Conservation (phyloP, 2,329 filamentous ascomycete genomes). For the Pyricularia grisea region DNA sequence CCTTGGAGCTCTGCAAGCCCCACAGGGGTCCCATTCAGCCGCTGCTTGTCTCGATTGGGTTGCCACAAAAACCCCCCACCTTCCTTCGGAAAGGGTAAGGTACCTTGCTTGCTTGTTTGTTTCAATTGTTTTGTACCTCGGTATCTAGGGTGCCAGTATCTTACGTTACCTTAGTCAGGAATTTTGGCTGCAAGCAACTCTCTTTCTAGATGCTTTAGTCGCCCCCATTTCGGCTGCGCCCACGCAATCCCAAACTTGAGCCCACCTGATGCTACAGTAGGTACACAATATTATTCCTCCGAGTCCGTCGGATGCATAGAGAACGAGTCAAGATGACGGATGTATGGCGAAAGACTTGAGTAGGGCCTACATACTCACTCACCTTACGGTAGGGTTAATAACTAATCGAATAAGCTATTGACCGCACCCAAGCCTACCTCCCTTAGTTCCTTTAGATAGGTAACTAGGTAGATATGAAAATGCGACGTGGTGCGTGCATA, state of each 20-base stretch:
- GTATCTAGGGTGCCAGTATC: background rate
- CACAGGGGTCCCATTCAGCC: background rate
- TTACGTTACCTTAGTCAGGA: background rate
- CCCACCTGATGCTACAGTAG: background rate
- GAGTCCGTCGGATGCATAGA: background rate
- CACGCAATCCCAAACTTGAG: too few species aligned
- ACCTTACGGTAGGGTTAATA: too few species aligned
- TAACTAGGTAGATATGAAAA: too few species aligned
- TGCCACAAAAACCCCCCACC: background rate
- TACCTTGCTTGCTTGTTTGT: background rate
- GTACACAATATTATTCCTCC: background rate
- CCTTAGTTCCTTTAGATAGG: too few species aligned
- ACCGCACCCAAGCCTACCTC: background rate
- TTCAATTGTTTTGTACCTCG: background rate
- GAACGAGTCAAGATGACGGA: background rate
- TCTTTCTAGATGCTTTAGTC: background rate
- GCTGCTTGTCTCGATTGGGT: background rate
- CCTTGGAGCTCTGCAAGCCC: background rate
- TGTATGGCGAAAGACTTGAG: background rate
- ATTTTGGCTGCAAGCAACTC: background rate
- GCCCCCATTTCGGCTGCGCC: background rate
- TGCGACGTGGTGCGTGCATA: background rate
- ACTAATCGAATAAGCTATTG: background rate
- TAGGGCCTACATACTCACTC: too few species aligned
- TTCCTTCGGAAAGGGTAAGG: background rate